Base-by-base conservation (phyloP, 306 rosid genomes). In the Glycine soja region DNA sequence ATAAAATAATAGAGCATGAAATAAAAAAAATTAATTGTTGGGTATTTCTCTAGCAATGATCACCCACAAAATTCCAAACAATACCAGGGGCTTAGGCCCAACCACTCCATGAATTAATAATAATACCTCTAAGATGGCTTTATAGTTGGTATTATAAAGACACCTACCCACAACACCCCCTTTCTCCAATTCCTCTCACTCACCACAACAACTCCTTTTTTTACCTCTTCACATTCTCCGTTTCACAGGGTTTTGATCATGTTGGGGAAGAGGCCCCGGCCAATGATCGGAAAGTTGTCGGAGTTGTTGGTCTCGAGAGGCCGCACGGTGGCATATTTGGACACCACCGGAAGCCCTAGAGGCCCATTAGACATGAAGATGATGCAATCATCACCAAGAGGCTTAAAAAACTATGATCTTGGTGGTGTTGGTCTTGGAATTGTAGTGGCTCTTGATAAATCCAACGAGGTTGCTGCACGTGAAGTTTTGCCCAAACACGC, bases 341-440 rank as follows among this genome's bases (percentile, higher is more conserved):
- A 90, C 77, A 6, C 74, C 76, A 66, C 66, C 16, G 72, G 48
- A 51, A 91, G 95, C 75, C 30, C 30, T 1, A 88, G 97, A 75
- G 59, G 91, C 15, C 97, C 92, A n/a, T 53, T 90, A 51, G 94
- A 90, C 75, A 65, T 83, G 52, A 88, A 86, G 83, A 74, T 85
- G 40, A 74, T 85, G 84, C 92, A 86, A 16, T 77, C 97, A 6
- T 92, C 97, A 24, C 30, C 30, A 2, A 87, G 91, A 36, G 90
- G 87, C 0, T 46, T 90, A 16, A 95, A 90, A 75, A 85, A 63
- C 54, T 88, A 86, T 14, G 88, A 86, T 48, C 84, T 84, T 7
- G 97, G 90, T 42, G 92, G 90, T 3, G 97, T 95, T 74, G 99
- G 99, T 8, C 88, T 95, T 43, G 96, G 93, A 4, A 95, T 95